These are phyloP conservation scores for Yamadazyma insecticola DNA, from an alignment of 805 yeast genomes.

Conservation along the genomic window DNA sequence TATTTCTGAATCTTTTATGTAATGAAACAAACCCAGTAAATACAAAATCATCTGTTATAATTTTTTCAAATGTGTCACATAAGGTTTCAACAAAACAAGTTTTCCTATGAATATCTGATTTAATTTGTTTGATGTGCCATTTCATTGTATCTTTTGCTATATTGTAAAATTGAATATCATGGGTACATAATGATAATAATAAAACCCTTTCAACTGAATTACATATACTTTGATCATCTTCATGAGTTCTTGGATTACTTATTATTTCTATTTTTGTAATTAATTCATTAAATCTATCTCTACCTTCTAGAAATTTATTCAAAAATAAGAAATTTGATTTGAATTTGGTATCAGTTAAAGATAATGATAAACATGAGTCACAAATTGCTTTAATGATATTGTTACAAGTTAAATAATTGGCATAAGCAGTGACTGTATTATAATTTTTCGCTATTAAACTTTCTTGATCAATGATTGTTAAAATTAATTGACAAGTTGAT, in stretches of 20 bases:
- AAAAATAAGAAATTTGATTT: slow-evolving; percentile 32
- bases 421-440: slow-evolving; percentile 20
- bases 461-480: slow-evolving; percentile 21
- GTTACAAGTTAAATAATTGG: slow-evolving; percentile 26
- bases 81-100: slow-evolving; percentile 14
- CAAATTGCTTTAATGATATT: slow-evolving; percentile 28
- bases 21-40: slow-evolving; percentile 71
- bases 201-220: slow-evolving; percentile 33
- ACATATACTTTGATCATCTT: slow-evolving; percentile 6
- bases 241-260: slow-evolving; percentile 7
- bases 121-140: slow-evolving; percentile 21
- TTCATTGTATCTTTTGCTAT: slow-evolving; percentile 33
- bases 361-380: slow-evolving; percentile 30
- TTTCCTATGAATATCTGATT: slow-evolving; percentile 2
- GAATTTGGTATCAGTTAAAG: slow-evolving; percentile 31
- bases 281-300: slow-evolving; percentile 15
- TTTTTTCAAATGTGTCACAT: slow-evolving; percentile 22
- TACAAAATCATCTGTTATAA: slow-evolving; percentile 51
- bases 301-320: slow-evolving; percentile 25
- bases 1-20: slow-evolving; percentile 56
- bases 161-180: slow-evolving; percentile 39
- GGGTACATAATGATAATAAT: slow-evolving; percentile 37
- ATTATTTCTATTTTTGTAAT: slow-evolving; percentile 12
- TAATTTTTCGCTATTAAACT: slow-evolving; percentile 12
- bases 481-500: slow-evolving; percentile 29